Conservation (phyloP, 2,329 filamentous ascomycete species). For the Cordyceps militaris region DNA sequence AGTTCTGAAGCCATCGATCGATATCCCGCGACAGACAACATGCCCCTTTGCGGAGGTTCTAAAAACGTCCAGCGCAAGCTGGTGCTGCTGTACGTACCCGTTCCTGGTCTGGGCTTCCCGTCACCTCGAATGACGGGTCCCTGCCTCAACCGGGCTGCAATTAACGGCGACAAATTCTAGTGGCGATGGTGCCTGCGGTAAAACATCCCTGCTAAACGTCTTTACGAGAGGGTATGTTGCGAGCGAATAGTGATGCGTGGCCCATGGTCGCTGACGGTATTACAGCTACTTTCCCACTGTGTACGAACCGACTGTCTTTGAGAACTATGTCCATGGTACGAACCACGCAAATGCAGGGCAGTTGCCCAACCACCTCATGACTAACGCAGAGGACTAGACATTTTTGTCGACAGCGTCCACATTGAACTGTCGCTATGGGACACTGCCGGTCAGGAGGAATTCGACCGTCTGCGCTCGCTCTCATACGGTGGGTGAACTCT, state of each 20-base stretch:
- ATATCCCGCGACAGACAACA: constrained; percentile 5
- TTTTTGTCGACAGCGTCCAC: constrained; percentile 95
- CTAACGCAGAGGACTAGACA: constrained; percentile 51
- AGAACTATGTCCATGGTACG: constrained; percentile 96
- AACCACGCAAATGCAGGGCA: not conserved
- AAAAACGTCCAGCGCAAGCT: constrained; percentile 95
- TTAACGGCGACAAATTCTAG: constrained; percentile 37
- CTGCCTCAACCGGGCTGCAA: not conserved
- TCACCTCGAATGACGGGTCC: not conserved
- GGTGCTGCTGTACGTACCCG: constrained; percentile 64
- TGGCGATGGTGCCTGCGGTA: constrained; percentile 92
- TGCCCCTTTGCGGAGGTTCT: constrained; percentile 55
- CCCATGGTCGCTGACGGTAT: constrained; percentile 4
- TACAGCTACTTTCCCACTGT: constrained; percentile 90
- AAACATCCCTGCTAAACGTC: constrained; percentile 94
- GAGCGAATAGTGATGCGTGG: not conserved
- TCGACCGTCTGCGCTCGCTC: constrained; percentile 88
- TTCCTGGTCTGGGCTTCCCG: not conserved
- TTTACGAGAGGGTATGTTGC: constrained; percentile 87
- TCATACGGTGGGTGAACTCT: constrained; percentile 65
- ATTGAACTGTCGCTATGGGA: constrained; percentile 98
- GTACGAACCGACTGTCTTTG: constrained; percentile 96
- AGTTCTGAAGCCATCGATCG: not conserved
- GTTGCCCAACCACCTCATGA: constrained; percentile 9
- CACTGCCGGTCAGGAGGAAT: constrained; percentile 97